Evolutionary conservation across 441 rosid species (phyloP).

Genomic region (Gossypium aridum): DNA sequence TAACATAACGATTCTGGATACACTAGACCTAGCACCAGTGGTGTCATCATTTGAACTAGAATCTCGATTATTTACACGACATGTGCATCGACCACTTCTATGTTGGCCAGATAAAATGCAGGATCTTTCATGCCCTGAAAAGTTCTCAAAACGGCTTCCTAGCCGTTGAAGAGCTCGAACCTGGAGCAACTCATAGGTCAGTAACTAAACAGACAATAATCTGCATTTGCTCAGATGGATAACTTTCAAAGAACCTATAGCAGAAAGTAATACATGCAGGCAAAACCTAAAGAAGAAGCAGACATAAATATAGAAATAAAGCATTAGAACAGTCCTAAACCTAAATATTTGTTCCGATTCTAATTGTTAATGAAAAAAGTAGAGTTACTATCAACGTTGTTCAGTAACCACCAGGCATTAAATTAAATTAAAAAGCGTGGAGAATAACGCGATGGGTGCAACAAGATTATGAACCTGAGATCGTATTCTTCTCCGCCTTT

Average conservation of each 20-base stretch:
- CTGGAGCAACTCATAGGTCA: slow-evolving; percentile 28
- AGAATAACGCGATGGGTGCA: neutral
- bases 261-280: slow-evolving; percentile 4
- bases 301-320: neutral
- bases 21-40: slow-evolving; percentile 82
- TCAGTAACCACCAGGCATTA: neutral
- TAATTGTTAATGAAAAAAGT: neutral
- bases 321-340: neutral
- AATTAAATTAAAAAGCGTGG: neutral
- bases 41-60: slow-evolving; percentile 55
- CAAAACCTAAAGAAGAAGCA: slow-evolving; percentile 5
- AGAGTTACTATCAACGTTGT: neutral
- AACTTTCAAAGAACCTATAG: neutral
- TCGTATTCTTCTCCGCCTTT: slow-evolving; percentile 85
- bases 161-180: slow-evolving; percentile 92
- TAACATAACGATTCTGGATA: slow-evolving; percentile 91
- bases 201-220: slow-evolving; percentile 10
- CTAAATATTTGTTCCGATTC: neutral
- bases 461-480: slow-evolving; percentile 69
- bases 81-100: slow-evolving; percentile 80
- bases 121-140: slow-evolving; percentile 84
- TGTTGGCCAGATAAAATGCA: slow-evolving; percentile 88
- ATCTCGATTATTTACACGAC: slow-evolving; percentile 50
- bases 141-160: slow-evolving; percentile 88
- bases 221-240: neutral